Percentiles rank a stretch among this genome's conserved stretches.
phyloP scores from a whole-genome alignment of 768 basidiomycete genomes.

The Cyathus striatus region DNA sequence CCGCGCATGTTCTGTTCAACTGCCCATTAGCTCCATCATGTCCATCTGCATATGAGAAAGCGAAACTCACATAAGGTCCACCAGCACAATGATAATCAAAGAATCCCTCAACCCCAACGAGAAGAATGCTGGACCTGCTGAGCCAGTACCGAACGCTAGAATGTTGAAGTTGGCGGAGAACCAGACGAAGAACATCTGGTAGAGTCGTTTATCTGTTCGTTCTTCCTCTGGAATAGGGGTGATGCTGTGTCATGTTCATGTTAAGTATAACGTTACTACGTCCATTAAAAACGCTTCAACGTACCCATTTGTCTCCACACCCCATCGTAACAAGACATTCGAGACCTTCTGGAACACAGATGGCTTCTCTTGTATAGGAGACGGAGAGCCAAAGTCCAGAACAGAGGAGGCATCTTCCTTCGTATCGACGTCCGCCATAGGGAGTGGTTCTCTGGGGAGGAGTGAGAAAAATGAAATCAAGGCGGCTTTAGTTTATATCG shows the following conservation, averaged over 20 bases:
- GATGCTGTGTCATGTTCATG: too few species aligned
- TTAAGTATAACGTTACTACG: too few species aligned
- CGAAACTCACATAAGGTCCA: slow-evolving; percentile 34
- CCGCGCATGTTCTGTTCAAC: slow-evolving; percentile 26
- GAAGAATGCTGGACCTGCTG: slow-evolving; percentile 55
- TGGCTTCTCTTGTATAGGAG: too few species aligned
- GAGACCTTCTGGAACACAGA: slow-evolving; percentile 11
- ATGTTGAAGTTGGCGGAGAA: slow-evolving; percentile 69
- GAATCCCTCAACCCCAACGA: slow-evolving; percentile 47
- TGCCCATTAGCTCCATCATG: too few species aligned
- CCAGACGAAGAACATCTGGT: slow-evolving; percentile 70
- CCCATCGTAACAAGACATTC: slow-evolving; percentile 19
- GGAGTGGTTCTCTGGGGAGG: too few species aligned
- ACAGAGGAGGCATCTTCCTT: too few species aligned
- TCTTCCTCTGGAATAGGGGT: slow-evolving; percentile 44
- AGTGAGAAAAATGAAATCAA: too few species aligned
- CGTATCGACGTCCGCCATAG: too few species aligned
- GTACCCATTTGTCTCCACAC: slow-evolving; percentile 29
- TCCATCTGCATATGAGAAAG: not conserved
- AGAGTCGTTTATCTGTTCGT: slow-evolving; percentile 52
- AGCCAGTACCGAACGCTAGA: slow-evolving; percentile 55
- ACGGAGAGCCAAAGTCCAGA: too few species aligned
- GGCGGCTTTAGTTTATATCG: too few species aligned
- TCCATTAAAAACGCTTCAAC: slow-evolving; percentile 6
- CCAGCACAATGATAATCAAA: slow-evolving; percentile 40